phyloP scores from a whole-genome alignment of 768 basidiomycete genomes.

The Trametes villosa region DNA sequence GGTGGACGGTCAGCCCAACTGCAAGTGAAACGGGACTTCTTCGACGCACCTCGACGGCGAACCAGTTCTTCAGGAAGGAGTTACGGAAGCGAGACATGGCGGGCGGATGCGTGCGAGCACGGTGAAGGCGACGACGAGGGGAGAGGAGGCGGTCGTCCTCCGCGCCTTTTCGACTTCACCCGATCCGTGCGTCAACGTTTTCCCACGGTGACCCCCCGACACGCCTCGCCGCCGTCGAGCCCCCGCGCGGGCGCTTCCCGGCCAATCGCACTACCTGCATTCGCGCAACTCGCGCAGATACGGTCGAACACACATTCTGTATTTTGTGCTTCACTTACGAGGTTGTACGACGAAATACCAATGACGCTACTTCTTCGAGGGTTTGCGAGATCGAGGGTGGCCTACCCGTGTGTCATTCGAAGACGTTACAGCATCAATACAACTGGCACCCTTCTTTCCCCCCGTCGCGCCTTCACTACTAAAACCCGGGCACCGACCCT shows the following conservation, averaged over 20 bases:
- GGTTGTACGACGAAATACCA: too few relatives aligned
- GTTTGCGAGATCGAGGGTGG: neutral
- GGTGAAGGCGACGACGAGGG: slow-evolving; percentile 9
- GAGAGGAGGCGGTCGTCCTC: neutral
- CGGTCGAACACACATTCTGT: neutral
- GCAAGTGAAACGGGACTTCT: slow-evolving; percentile 3
- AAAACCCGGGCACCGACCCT: neutral
- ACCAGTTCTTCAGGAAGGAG: slow-evolving; percentile 66
- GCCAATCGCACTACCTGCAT: neutral
- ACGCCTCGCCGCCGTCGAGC: slow-evolving; percentile 20
- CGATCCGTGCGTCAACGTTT: slow-evolving; percentile 16
- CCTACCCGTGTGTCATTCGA: neutral
- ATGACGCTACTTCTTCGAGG: too few relatives aligned
- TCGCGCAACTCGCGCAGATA: neutral
- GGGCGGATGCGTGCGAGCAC: slow-evolving; percentile 1
- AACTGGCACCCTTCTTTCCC: neutral
- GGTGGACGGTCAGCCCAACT: neutral
- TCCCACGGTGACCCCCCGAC: slow-evolving; percentile 25
- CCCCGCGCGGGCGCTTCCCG: slow-evolving; percentile 4
- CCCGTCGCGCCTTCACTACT: neutral
- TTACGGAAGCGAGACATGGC: slow-evolving; percentile 35
- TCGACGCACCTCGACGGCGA: slow-evolving; percentile 66
- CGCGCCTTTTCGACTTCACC: slow-evolving; percentile 22
- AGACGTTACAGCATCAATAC: neutral
- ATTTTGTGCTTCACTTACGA: too few relatives aligned